A percentile compares a stretch with the other conserved stretches of the same genome.
Evolutionary conservation across 306 rosid genomes (phyloP).

Genomic region (Quillaja saponaria): DNA sequence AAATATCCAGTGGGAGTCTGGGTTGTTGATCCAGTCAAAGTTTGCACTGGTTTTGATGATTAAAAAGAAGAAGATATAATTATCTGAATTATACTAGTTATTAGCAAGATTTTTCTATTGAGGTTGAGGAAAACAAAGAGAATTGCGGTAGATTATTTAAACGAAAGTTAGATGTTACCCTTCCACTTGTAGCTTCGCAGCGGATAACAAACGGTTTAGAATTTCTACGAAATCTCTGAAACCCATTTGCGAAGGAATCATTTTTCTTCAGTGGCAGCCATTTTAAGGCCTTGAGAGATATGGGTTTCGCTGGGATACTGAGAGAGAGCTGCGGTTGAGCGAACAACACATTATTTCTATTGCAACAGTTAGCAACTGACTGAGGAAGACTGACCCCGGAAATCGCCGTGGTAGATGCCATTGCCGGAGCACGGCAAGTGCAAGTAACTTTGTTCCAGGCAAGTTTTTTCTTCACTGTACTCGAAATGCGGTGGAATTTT

Average conservation of each 20-base stretch:
- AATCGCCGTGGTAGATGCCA: conserved; percentile 60
- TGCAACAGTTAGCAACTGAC: conserved; percentile 37
- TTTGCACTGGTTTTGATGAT: not conserved
- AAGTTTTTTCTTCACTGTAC: not conserved
- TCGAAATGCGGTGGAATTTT: not conserved
- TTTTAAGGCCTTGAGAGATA: conserved; percentile 38
- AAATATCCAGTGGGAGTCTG: not conserved
- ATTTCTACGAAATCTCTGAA: conserved; percentile 31
- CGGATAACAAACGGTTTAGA: conserved; percentile 48
- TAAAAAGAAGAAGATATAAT: not conserved
- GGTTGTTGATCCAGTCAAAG: not conserved
- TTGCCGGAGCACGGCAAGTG: conserved; percentile 23
- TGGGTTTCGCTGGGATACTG: conserved; percentile 33
- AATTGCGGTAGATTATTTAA: not conserved
- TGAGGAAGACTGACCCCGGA: conserved; percentile 43
- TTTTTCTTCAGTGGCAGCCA: conserved; percentile 36
- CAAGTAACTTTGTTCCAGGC: not conserved
- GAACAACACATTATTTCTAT: conserved; percentile 32
- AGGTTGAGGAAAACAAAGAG: not conserved
- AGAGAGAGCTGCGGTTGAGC: conserved; percentile 44
- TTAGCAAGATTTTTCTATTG: no score
- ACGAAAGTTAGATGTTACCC: conserved; percentile 46
- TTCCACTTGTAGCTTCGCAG: conserved; percentile 68
- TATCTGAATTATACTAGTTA: not conserved
- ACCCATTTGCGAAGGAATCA: conserved; percentile 43